Base-by-base conservation (phyloP, 805 yeast genomes). In the Saccharomyces jurei region DNA sequence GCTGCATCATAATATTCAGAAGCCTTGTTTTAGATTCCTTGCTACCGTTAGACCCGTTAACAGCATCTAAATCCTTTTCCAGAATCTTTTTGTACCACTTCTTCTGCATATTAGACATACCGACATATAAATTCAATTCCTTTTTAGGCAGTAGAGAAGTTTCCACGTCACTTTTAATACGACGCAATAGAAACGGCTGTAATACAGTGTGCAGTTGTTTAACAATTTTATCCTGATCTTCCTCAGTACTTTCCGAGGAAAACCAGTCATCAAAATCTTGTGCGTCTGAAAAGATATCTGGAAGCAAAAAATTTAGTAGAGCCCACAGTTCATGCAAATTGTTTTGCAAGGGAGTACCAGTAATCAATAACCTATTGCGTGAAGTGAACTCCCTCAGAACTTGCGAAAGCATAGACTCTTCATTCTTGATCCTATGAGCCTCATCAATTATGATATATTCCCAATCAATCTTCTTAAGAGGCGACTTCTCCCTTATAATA, bases 261-360 rank as follows among this genome's bases (percentile, higher is more conserved):
- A 87, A 87, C 92, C 92, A 87, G 48, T 77, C 82, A 65, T 86
- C 92, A 67, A 87, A 87, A 4, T 84, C 80, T 54, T 79, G 86
- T 14, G 86, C 77, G 64, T 85, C 88, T 0, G 87, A 81, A 64
- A 87, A 87, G 13, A 87, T 84, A 69, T 87, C 94, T 2, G 95
- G 95, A 46, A 87, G 71, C 41, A 87, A 75, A 67, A 87, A 87
- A 59, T 87, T 87, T 60, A 87, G 73, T 58, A 87, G 72, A 0
- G 94, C 92, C 94, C 94, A 87, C 55, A 87, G 72, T 69, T 87
- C 94, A 64, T 84, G 89, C 51, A 87, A 70, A 62, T 87, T 87
- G 64, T 87, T 87, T 67, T 87, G 94, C 56, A 87, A 72, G 8
- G 94, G 94, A 1, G 94, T 87, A 69, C 94, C 94, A 0, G 94